These are phyloP conservation scores for Metschnikowia vanudenii DNA, from an alignment of 805 yeast species.

Conservation along the genomic window DNA sequence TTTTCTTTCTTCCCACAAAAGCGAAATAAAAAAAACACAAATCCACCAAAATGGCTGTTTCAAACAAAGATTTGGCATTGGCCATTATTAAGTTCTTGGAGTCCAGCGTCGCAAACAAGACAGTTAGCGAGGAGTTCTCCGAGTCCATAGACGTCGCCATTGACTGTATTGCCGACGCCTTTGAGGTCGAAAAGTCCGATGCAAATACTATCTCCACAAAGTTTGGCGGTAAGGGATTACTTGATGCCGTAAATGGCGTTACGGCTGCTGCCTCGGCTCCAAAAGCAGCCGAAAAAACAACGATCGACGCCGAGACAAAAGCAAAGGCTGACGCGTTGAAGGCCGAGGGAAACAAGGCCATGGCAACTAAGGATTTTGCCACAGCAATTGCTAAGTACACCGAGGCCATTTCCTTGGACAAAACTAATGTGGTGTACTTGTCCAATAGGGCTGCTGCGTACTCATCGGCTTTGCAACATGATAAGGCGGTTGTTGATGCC, in stretches of 20 bases:
- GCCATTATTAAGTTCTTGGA: conserved; percentile 74
- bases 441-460: conserved; percentile 98
- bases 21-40: not conserved
- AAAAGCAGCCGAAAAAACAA: conserved; percentile 24
- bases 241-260: conserved; percentile 39
- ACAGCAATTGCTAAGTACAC: conserved; percentile 77
- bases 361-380: conserved; percentile 72
- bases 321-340: conserved; percentile 83
- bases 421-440: conserved; percentile 75
- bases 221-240: conserved; percentile 49
- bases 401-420: conserved; percentile 68
- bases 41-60: conserved; percentile 35
- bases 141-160: conserved; percentile 93
- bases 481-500: conserved; percentile 80
- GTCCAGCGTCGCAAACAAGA: conserved; percentile 55
- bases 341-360: conserved; percentile 83
- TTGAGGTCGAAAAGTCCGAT: conserved; percentile 56
- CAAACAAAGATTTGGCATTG: conserved; percentile 66
- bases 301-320: conserved; percentile 52
- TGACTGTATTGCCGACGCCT: conserved; percentile 88
- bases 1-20: not conserved
- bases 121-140: conserved; percentile 70
- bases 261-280: conserved; percentile 25
- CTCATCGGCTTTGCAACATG: conserved; percentile 73
- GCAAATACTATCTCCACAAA: conserved; percentile 30